Conservation (phyloP, 768 basidiomycete species). For the Termitomyces sp. region DNA sequence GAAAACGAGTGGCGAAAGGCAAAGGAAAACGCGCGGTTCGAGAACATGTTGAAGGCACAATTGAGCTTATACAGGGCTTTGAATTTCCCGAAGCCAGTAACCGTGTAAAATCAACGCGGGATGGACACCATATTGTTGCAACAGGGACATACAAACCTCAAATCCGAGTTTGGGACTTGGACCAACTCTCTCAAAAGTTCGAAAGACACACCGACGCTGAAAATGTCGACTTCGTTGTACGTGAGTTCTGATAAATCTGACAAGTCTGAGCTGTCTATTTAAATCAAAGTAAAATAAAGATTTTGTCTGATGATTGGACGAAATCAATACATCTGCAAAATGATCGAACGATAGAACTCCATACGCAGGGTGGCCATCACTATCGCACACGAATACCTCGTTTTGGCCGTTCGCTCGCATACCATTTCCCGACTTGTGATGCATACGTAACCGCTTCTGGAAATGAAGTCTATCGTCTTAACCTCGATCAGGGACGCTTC, state of each 20-base stretch:
- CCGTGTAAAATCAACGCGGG: slow-evolving; percentile 82
- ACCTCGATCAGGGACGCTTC: slow-evolving; percentile 93
- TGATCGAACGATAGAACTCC: slow-evolving; percentile 90
- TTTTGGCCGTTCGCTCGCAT: slow-evolving; percentile 88
- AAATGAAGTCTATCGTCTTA: slow-evolving; percentile 86
- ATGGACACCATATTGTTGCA: slow-evolving; percentile 89
- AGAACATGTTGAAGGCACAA: slow-evolving; percentile 77
- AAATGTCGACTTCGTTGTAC: slow-evolving; percentile 96
- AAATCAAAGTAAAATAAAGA: slow-evolving; percentile 36
- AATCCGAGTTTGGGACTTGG: slow-evolving; percentile 92
- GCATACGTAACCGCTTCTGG: slow-evolving; percentile 82
- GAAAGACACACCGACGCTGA: slow-evolving; percentile 95
- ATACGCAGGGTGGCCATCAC: slow-evolving; percentile 91
- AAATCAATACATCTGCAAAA: slow-evolving; percentile 96
- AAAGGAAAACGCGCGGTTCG: slow-evolving; percentile 62
- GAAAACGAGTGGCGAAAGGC: slow-evolving; percentile 56
- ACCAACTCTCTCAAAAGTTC: slow-evolving; percentile 89
- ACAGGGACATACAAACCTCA: slow-evolving; percentile 98
- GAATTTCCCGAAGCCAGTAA: slow-evolving; percentile 97
- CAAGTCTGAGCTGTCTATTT: background rate
- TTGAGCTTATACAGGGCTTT: slow-evolving; percentile 93
- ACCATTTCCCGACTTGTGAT: slow-evolving; percentile 93
- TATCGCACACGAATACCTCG: slow-evolving; percentile 92
- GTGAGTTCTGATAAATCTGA: slow-evolving; percentile 40
- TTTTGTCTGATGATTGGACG: slow-evolving; percentile 97